Conservation (phyloP, 768 basidiomycete species). For the Trametes elegans region DNA sequence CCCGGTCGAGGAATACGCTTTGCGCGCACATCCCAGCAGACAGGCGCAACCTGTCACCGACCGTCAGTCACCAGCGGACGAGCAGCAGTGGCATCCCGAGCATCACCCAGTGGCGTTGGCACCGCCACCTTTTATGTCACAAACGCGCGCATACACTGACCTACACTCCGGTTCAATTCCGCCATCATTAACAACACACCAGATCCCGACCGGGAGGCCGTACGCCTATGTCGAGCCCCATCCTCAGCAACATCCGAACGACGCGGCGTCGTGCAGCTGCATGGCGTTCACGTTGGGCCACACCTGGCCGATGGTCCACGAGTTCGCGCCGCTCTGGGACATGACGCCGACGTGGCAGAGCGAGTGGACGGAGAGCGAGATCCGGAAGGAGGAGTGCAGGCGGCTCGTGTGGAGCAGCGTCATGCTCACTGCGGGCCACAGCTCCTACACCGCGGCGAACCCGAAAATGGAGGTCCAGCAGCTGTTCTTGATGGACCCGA, state of each 20-base stretch:
- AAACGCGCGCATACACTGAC: background rate
- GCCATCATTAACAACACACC: no score
- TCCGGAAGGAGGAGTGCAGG: slow-evolving; percentile 69
- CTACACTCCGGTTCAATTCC: background rate
- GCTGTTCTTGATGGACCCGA: slow-evolving; percentile 53
- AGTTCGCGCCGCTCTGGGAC: slow-evolving; percentile 62
- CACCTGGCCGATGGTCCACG: slow-evolving; percentile 47
- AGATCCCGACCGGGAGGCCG: no score
- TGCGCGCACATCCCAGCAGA: background rate
- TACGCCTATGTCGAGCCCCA: background rate
- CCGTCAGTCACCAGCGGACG: background rate
- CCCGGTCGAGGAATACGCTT: background rate
- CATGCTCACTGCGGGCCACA: slow-evolving; percentile 61
- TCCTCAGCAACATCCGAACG: background rate
- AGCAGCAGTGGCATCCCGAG: background rate
- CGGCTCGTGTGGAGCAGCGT: slow-evolving; percentile 74
- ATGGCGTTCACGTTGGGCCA: slow-evolving; percentile 47
- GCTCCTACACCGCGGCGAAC: slow-evolving; percentile 53
- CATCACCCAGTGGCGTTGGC: background rate
- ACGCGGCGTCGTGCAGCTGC: slow-evolving; percentile 22
- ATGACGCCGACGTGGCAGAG: slow-evolving; percentile 63
- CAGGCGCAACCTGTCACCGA: background rate
- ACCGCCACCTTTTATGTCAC: background rate
- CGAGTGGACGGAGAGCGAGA: slow-evolving; percentile 48
- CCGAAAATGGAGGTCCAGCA: slow-evolving; percentile 19